Evolutionary conservation across 2,329 filamentous ascomycete genomes (phyloP).

Genomic region (Fonsecaea monophora): DNA sequence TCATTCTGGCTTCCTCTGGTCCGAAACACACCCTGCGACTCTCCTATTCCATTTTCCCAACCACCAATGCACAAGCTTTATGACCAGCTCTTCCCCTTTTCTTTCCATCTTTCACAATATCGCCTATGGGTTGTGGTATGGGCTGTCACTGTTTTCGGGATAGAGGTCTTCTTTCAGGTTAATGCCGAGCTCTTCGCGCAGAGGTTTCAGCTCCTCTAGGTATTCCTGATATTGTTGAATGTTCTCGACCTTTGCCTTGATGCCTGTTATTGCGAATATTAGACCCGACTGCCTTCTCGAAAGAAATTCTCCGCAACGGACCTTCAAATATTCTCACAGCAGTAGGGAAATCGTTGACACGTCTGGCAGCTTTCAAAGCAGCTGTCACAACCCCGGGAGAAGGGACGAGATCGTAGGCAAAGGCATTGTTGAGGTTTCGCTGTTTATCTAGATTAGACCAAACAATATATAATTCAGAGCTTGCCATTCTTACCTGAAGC

Average conservation of each 20-base stretch:
- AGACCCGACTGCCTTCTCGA: neutral
- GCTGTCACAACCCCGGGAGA: slow-evolving; percentile 88
- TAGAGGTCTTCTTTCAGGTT: slow-evolving; percentile 91
- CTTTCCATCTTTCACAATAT: neutral
- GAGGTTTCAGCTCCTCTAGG: slow-evolving; percentile 86
- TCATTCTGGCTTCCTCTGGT: neutral
- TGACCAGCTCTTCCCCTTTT: neutral
- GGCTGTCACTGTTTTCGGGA: slow-evolving; percentile 59
- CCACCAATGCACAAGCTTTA: slow-evolving; percentile 3
- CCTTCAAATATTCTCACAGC: slow-evolving; percentile 98
- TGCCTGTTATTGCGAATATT: slow-evolving; percentile 62
- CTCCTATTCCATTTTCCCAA: slow-evolving; percentile 8
- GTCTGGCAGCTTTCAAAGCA: slow-evolving; percentile 88
- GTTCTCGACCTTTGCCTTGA: slow-evolving; percentile 99
- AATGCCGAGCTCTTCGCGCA: slow-evolving; percentile 93
- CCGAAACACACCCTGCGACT: slow-evolving; percentile 10
- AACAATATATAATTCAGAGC: neutral
- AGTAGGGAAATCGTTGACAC: slow-evolving; percentile 98
- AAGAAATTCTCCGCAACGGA: slow-evolving; percentile 55
- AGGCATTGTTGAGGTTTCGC: slow-evolving; percentile 99
- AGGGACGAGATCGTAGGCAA: slow-evolving; percentile 99
- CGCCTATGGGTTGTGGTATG: slow-evolving; percentile 40
- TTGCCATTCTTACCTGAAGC: slow-evolving; percentile 76
- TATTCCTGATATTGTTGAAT: slow-evolving; percentile 91
- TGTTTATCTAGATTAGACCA: slow-evolving; percentile 47